Percentiles rank a stretch among this genome's conserved stretches.
These are phyloP conservation scores for Dactylellina haptotyla DNA, from an alignment of 2,329 filamentous ascomycete genomes.

Conservation along the genomic window DNA sequence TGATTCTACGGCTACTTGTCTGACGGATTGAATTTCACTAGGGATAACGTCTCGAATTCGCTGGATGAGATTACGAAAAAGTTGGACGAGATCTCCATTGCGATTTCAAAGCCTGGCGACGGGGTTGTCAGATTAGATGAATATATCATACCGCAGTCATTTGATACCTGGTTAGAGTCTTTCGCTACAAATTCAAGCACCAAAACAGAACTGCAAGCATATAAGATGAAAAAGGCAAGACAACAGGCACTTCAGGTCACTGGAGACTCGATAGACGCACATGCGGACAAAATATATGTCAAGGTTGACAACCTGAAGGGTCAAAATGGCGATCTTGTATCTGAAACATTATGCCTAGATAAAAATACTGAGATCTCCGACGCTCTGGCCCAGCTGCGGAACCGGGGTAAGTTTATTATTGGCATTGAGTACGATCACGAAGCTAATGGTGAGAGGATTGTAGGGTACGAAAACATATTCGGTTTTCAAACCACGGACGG, in stretches of 20 bases:
- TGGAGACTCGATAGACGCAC: too few species aligned
- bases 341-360: slow-evolving; percentile 5
- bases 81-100: slow-evolving; percentile 5
- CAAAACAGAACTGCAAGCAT: neutral
- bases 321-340: neutral
- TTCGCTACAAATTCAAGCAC: neutral
- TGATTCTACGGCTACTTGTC: too few species aligned
- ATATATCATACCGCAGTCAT: slow-evolving; percentile 7
- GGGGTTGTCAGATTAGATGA: neutral
- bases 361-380: neutral
- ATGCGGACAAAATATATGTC: slow-evolving; percentile 13
- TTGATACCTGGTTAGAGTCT: slow-evolving; percentile 4
- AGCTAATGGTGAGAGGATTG: too few species aligned
- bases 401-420: too few species aligned
- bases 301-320: neutral
- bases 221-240: neutral
- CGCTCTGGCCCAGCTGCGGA: neutral
- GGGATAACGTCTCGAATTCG: slow-evolving; percentile 10
- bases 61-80: slow-evolving; percentile 13
- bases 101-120: neutral
- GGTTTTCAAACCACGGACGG: slow-evolving; percentile 7
- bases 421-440: too few species aligned
- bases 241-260: neutral
- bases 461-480: slow-evolving; percentile 23
- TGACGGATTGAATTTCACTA: too few species aligned